A percentile compares a stretch with the other conserved stretches of the same genome.
These are phyloP conservation scores for Fusarium sp. DNA, from an alignment of 2,329 filamentous ascomycete genomes.

Conservation along the genomic window DNA sequence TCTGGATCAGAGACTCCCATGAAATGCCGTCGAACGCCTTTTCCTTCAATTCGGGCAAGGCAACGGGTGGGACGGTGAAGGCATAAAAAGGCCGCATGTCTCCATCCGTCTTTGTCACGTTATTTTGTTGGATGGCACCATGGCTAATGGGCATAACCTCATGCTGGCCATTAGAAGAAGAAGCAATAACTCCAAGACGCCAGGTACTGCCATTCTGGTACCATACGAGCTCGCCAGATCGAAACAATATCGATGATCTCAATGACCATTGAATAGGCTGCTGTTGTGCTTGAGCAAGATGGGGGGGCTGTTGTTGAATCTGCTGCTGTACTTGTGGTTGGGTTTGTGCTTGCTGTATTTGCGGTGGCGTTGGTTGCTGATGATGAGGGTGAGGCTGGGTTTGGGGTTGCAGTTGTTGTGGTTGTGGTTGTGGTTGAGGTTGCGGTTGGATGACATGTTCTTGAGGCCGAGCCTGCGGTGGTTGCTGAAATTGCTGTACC, in stretches of 20 bases:
- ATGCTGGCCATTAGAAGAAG: constrained; percentile 48
- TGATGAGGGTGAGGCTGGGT: constrained; percentile 28
- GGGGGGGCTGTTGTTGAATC: constrained; percentile 38
- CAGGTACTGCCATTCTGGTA: constrained; percentile 60
- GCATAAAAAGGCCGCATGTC: constrained; percentile 64
- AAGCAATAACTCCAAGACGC: constrained; percentile 60
- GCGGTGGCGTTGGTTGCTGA: constrained; percentile 38
- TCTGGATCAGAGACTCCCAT: constrained; percentile 56
- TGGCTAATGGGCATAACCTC: constrained; percentile 58
- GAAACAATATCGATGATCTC: constrained; percentile 56
- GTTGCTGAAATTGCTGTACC: constrained; percentile 30
- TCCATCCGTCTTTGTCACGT: constrained; percentile 53
- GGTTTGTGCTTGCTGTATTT: constrained; percentile 21
- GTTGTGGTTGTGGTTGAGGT: constrained; percentile 27
- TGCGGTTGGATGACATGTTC: constrained; percentile 19
- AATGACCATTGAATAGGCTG: constrained; percentile 49
- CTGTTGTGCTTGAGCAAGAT: constrained; percentile 32
- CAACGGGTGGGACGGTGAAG: constrained; percentile 61
- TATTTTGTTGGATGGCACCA: constrained; percentile 52
- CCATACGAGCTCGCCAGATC: constrained; percentile 64
- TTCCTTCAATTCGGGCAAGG: constrained; percentile 54
- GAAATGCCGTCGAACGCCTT: constrained; percentile 56
- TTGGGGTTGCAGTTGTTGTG: constrained; percentile 15
- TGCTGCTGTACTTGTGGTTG: constrained; percentile 32
- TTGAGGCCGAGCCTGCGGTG: constrained; percentile 20